These are phyloP conservation scores for Coemansia sp. DNA, from an alignment of 192 early-diverging fungal genomes.

Conservation along the genomic window DNA sequence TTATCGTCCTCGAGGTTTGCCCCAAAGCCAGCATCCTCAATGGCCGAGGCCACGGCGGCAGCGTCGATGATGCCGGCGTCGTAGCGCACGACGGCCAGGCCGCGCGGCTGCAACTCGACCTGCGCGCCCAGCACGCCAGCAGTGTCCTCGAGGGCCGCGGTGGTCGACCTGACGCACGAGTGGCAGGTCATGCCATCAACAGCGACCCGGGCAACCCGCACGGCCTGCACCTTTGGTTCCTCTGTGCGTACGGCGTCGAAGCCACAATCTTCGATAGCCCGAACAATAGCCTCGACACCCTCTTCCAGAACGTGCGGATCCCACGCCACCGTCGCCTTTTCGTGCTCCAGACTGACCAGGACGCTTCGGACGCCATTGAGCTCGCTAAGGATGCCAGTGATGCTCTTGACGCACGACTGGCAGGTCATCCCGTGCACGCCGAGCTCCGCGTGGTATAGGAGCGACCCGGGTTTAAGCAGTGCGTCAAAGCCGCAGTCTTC, in stretches of 20 bases:
- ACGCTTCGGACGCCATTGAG: conserved; percentile 55
- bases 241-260: conserved; percentile 40
- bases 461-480: not conserved
- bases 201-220: conserved; percentile 1
- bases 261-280: conserved; percentile 65
- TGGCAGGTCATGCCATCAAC: conserved; percentile 74
- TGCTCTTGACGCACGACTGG: conserved; percentile 77
- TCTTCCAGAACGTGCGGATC: conserved; percentile 23
- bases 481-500: conserved; percentile 62
- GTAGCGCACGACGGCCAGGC: conserved; percentile 56
- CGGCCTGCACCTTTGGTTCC: not conserved
- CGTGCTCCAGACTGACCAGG: conserved; percentile 56
- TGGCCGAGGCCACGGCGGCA: conserved; percentile 51
- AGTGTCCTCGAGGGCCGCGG: conserved; percentile 49
- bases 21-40: conserved; percentile 65
- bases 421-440: conserved; percentile 76
- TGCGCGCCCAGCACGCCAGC: conserved; percentile 53
- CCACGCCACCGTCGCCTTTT: conserved; percentile 54
- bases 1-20: conserved; percentile 21
- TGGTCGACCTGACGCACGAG: conserved; percentile 75
- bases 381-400: conserved; percentile 55
- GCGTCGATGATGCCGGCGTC: conserved; percentile 34
- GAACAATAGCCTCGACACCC: not conserved
- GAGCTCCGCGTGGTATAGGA: conserved; percentile 3
- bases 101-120: conserved; percentile 56